Conservation (phyloP, 352 stramenopile genomes). For the Pelagophyceae sp. region DNA sequence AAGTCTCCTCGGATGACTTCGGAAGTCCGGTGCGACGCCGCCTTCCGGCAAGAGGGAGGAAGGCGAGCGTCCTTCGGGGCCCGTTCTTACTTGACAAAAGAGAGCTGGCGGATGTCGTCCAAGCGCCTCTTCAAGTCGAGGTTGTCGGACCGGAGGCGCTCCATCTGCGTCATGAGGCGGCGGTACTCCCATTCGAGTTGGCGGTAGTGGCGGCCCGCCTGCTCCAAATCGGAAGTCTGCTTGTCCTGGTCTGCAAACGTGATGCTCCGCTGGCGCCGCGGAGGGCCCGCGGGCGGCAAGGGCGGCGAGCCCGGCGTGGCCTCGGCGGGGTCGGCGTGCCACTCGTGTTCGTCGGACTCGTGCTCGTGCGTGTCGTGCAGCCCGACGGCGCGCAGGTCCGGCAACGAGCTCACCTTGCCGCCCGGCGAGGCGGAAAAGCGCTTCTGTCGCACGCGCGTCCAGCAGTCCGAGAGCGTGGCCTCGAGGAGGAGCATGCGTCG, state of each 20-base stretch:
- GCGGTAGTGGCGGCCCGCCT: background rate
- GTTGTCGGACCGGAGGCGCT: conserved; percentile 14
- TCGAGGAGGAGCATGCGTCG: conserved; percentile 15
- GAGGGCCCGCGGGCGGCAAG: no score
- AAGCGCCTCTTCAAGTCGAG: background rate
- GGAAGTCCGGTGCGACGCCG: no score
- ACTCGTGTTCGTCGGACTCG: background rate
- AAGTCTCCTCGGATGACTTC: no score
- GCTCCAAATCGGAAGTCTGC: background rate
- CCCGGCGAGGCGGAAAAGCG: no score
- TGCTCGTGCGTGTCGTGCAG: background rate
- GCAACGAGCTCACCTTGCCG: background rate
- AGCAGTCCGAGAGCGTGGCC: conserved; percentile 22
- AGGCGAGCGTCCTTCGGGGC: no score
- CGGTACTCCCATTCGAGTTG: conserved; percentile 15
- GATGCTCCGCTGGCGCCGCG: background rate
- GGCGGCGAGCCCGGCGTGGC: no score
- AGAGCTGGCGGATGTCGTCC: background rate
- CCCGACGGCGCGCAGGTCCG: background rate
- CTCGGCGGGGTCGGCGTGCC: background rate
- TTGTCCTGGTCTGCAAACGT: background rate
- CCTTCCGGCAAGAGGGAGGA: no score
- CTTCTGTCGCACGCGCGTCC: background rate
- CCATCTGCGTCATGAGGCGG: background rate
- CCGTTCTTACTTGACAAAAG: background rate